Evolutionary conservation across 169 alveolate genomes (phyloP).

Genomic region (Hammondia hammondi): DNA sequence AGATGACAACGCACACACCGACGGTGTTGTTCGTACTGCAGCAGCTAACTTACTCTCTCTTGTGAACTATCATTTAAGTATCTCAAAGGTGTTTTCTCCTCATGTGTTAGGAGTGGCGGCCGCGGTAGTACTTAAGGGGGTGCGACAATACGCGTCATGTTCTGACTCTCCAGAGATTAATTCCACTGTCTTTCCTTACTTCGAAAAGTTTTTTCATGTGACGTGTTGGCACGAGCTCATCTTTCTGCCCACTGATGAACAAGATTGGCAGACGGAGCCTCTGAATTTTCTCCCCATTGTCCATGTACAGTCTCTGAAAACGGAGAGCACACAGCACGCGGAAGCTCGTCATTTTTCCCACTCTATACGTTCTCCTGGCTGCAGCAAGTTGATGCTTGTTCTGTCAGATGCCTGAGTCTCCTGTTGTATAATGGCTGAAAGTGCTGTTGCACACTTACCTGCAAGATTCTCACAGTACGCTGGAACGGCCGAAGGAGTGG

Average conservation of each 20-base stretch:
- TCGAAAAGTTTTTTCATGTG: constrained; percentile 55
- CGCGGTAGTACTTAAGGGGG: no score
- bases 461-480: constrained; percentile 52
- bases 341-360: no score
- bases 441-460: constrained; percentile 23
- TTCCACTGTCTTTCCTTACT: not conserved
- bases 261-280: constrained; percentile 50
- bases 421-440: not conserved
- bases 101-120: no score
- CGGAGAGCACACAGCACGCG: not conserved
- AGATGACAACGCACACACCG: no score
- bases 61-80: no score
- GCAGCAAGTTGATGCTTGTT: no score
- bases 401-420: no score
- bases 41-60: no score
- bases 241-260: constrained; percentile 58
- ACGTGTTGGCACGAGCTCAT: constrained; percentile 52
- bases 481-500: constrained; percentile 69
- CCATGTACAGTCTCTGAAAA: constrained; percentile 10
- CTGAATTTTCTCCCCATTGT: constrained; percentile 45
- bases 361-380: no score
- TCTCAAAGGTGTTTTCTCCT: no score
- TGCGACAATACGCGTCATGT: no score
- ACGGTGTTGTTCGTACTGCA: no score
- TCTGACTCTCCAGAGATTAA: not conserved